Base-by-base conservation (phyloP, 495 filamentous ascomycete genomes). In the Xylaria venustula region DNA sequence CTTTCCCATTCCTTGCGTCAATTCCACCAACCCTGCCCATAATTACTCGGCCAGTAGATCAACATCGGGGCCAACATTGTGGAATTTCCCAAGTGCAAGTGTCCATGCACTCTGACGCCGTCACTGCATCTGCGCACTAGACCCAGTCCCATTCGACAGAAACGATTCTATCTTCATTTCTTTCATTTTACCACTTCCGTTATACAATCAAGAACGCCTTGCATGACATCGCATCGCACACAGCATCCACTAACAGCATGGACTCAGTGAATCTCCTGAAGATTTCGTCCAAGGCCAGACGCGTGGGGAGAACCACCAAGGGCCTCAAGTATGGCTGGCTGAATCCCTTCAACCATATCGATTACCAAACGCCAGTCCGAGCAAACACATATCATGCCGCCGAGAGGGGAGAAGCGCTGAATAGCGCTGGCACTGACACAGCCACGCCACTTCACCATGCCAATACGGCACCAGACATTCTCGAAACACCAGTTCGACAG, bases 321-420 rank as follows among this genome's bases (percentile, higher is more conserved):
- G 50, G 34, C 15, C 58, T 61, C 7, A 61, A 61, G 48, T 61
- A 61, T 48, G 58, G 40, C 30, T 61, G 58, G 58, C 23, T 61
- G 25, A 77, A 75, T 58, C 72, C 72, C 11, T 77, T 75, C 48
- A 62, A 67, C 19, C 68, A 67, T 23, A 67, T 69, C n/a, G 49
- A 60, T 20, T 73, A 69, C 51, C 63, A 58, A 25, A 4, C 40
- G 11, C 64, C 64, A 17, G 41, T 54, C 55, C 64, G 69, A 54
- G 45, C 64, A 47, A 71, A 53, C 22, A 71, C 67, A 22, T 54
- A 65, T 20, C 60, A 67, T 34, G 49, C 51, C 30, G 64, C 67
- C 19, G 69, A 71, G 61, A 57, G 59, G 62, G 69, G 60, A 49
- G 19, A 22, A 45, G 49, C 30, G 28, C 8, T 52, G 2, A 30